phyloP scores from a whole-genome alignment of 2,329 filamentous ascomycete genomes.

The Penicillium sp. region DNA sequence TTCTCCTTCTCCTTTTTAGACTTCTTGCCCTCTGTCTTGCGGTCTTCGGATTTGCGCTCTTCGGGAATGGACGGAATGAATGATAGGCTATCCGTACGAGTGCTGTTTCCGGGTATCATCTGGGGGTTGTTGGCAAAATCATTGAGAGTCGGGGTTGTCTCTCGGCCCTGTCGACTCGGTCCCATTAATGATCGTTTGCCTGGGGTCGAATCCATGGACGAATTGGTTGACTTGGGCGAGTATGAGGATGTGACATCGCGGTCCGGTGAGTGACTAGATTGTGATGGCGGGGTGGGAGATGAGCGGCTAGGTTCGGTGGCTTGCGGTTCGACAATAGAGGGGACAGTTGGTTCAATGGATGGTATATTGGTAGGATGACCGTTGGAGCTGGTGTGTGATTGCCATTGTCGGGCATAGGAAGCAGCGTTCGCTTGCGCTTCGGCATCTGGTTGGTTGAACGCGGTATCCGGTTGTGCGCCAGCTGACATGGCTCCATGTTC shows the following conservation, averaged over 20 bases:
- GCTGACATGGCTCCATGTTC: constrained; percentile 10
- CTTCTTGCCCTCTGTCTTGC: constrained; percentile 68
- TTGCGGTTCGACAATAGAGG: constrained; percentile 65
- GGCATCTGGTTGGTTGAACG: constrained; percentile 28
- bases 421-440: constrained; percentile 31
- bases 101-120: constrained; percentile 67
- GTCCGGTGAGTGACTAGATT: constrained; percentile 47
- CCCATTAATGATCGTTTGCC: constrained; percentile 34
- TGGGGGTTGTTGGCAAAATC: constrained; percentile 67
- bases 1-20: constrained; percentile 54
- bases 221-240: constrained; percentile 22
- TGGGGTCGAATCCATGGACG: constrained; percentile 46
- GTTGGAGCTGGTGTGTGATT: constrained; percentile 58
- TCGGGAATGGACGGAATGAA: constrained; percentile 76
- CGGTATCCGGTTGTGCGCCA: constrained; percentile 20
- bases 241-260: constrained; percentile 36
- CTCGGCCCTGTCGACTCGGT: constrained; percentile 34
- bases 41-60: constrained; percentile 73
- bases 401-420: constrained; percentile 50
- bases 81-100: constrained; percentile 73
- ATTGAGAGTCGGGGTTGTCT: constrained; percentile 55
- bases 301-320: constrained; percentile 44
- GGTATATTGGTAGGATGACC: constrained; percentile 56
- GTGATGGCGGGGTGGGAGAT: constrained; percentile 29
- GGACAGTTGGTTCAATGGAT: constrained; percentile 49